Percentiles rank a stretch among this genome's conserved stretches.
Conservation (phyloP, 1,284 basidiomycete genomes). For the Cryptococcus sp. region DNA sequence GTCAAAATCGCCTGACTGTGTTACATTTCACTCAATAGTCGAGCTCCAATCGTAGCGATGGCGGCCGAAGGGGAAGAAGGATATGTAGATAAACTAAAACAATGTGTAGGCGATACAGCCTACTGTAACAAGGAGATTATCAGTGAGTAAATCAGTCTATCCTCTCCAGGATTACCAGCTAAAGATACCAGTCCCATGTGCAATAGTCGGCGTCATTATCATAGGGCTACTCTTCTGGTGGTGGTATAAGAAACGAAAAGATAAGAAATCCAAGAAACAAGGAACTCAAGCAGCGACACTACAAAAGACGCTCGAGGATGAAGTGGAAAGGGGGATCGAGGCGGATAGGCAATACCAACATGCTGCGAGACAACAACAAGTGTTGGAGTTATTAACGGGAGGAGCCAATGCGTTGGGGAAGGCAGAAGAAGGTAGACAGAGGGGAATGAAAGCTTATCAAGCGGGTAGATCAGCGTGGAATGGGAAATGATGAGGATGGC, state of each 20-base stretch:
- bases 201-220: background rate
- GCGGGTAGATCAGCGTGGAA: too few species aligned
- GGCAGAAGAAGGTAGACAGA: background rate
- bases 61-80: too few species aligned
- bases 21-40: too few species aligned
- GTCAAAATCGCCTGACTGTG: too few species aligned
- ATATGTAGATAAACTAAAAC: background rate
- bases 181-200: background rate
- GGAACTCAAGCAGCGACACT: background rate
- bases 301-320: background rate
- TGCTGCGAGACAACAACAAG: background rate
- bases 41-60: too few species aligned
- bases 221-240: background rate
- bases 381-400: background rate
- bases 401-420: background rate
- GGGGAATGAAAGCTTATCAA: background rate
- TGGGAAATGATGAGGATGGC: too few species aligned
- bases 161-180: background rate
- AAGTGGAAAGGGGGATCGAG: background rate
- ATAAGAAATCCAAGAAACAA: background rate
- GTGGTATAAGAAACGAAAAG: background rate
- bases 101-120: background rate
- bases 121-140: background rate
- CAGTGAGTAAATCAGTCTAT: background rate
- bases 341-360: background rate